Conservation (phyloP, 345 rosid genomes). For the Abelmoschus esculentus region DNA sequence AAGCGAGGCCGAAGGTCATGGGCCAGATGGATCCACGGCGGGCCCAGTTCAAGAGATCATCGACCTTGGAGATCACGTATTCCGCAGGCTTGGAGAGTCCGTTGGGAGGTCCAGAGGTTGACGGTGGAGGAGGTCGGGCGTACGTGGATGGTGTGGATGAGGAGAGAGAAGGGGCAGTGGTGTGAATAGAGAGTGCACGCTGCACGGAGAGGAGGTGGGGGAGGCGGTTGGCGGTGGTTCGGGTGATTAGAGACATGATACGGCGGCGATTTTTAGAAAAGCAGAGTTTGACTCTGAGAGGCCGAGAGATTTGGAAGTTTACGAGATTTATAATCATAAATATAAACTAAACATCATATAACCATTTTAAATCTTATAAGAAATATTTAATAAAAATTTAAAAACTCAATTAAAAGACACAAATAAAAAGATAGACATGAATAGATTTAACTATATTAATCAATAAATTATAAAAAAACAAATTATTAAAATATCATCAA, state of each 20-base stretch:
- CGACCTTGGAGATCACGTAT: conserved; percentile 88
- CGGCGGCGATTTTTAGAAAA: background rate
- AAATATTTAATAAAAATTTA: too few species aligned
- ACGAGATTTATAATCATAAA: too few species aligned
- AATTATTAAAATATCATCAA: too few species aligned
- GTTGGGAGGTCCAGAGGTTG: conserved; percentile 36
- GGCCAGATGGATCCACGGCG: conserved; percentile 99
- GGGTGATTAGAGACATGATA: conserved; percentile 4
- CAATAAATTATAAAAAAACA: too few species aligned
- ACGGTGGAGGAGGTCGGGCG: conserved; percentile 50
- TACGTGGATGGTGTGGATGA: conserved; percentile 51
- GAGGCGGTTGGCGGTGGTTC: conserved; percentile 61
- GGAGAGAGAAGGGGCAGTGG: conserved; percentile 40
- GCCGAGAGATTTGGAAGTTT: background rate
- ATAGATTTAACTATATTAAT: too few species aligned
- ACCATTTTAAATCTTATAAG: too few species aligned
- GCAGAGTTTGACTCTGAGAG: background rate
- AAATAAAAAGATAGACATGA: too few species aligned
- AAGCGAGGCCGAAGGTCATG: conserved; percentile 96
- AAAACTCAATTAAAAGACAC: too few species aligned
- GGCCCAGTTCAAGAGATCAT: conserved; percentile 84
- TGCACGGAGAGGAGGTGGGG: conserved; percentile 42
- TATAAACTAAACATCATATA: too few species aligned
- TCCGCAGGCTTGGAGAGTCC: conserved; percentile 90
- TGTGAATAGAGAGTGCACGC: conserved; percentile 45